Evolutionary conservation across 306 rosid species (phyloP).

Genomic region (Argentina anserina): DNA sequence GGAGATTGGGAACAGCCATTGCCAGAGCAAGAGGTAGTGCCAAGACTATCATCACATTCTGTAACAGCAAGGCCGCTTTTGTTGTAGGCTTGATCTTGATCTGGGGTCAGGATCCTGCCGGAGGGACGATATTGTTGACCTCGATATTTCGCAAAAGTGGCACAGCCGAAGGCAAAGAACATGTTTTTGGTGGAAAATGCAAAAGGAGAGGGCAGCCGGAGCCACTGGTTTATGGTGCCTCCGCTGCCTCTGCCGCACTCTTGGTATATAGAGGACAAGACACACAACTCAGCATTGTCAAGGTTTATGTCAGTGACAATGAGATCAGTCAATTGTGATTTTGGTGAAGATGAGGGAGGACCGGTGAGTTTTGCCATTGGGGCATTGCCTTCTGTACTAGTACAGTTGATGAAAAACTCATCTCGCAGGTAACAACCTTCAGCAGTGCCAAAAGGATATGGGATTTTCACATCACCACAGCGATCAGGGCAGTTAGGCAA

Average conservation of each 20-base stretch:
- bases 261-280: not conserved
- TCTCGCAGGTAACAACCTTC: not conserved
- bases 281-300: not conserved
- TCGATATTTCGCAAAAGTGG: not conserved
- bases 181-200: not conserved
- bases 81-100: not conserved
- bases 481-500: not conserved
- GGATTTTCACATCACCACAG: constrained; percentile 3
- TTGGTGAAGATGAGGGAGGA: not conserved
- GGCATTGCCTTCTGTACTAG: not conserved
- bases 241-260: not conserved
- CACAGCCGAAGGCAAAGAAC: not conserved
- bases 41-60: not conserved
- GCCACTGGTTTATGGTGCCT: not conserved
- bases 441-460: not conserved
- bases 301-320: not conserved
- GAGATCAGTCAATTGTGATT: not conserved
- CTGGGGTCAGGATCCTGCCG: not conserved
- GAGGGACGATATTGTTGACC: not conserved
- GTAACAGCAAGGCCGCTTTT: not conserved
- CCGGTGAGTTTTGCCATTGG: not conserved
- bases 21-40: constrained; percentile 4
- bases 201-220: constrained; percentile 1
- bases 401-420: constrained; percentile 7
- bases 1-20: not conserved